Evolutionary conservation across 805 yeast genomes (phyloP), one percentile per base, ranked within the genome.

Genomic region (Myxozyma udenii): DNA sequence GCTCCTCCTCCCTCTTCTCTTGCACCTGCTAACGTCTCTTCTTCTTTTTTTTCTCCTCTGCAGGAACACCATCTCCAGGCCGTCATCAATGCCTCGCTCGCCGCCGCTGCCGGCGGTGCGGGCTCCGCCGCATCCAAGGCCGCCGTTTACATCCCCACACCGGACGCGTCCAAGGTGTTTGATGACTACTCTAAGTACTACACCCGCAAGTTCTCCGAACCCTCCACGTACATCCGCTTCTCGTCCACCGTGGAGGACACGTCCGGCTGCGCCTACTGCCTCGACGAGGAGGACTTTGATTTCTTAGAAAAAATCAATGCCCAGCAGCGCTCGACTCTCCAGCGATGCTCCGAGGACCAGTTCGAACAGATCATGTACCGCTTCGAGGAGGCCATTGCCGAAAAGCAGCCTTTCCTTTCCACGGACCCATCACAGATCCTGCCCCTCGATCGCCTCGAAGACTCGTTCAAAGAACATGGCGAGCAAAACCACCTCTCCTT

Each of bases 211-310:
- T 91, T 86, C 68, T 67, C 67, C 2, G 83, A 81, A 55, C 96
- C 98, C 0, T 80, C 80, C 19, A 75, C 85, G 9, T 91, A 89
- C 66, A 86, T 93, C 50, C 84, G 88, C 61, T 87, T 87, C 62
- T 85, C 95, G 38, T 95, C 96, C 3, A 91, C 96, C 0, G 93
- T 91, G n/a, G 98, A 93, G 64, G 98, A 93, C 66, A 86, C 95
- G 21, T 76, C 81, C 18, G 96, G 97, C 0, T 81, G 85, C 41
- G 81, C 81, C 18, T 93, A 90, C 69, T 83, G 83, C 68, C 80
- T 93, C 85, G 98, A 93, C 69, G 98, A 91, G 67, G 76, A 62
- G 5, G 98, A 93, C 69, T 95, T 82, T 30, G 79, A 68, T 51
- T 91, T 84, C 63, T 69, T 88, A 44, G 67, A 63, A 2, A 65